Percentiles rank a stretch among this genome's conserved stretches.
phyloP scores from a whole-genome alignment of 345 rosid species.

The Boechera retrofracta region DNA sequence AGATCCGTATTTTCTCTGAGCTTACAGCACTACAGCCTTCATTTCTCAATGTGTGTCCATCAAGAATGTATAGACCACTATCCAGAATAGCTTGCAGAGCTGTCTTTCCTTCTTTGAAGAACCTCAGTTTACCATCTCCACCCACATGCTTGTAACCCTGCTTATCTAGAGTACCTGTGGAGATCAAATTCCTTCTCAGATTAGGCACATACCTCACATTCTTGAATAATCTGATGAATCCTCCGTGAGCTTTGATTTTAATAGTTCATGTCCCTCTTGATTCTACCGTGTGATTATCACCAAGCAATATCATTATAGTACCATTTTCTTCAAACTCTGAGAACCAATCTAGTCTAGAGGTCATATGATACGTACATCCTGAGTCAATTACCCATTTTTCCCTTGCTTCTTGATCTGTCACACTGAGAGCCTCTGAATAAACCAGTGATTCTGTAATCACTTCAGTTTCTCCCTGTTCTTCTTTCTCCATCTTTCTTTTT shows the following conservation, averaged over 20 bases:
- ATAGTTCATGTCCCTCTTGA: neutral
- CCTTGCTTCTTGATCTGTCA: neutral
- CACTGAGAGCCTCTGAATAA: neutral
- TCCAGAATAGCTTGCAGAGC: fast-evolving
- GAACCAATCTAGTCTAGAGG: neutral
- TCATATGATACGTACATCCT: neutral
- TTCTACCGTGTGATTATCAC: neutral
- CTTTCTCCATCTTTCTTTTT: neutral
- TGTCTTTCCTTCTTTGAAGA: neutral
- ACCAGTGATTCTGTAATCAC: too few species aligned
- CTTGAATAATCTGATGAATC: fast-evolving
- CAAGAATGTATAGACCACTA: neutral
- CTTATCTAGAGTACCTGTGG: neutral
- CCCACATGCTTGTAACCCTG: neutral
- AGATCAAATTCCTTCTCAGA: neutral
- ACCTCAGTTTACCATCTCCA: neutral
- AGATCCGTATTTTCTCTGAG: too few species aligned
- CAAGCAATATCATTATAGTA: fast-evolving
- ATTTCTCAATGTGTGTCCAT: neutral
- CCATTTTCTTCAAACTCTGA: fast-evolving
- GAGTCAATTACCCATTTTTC: neutral
- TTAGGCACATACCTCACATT: neutral
- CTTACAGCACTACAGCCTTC: too few species aligned
- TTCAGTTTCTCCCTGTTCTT: neutral
- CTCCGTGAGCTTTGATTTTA: neutral